phyloP scores from a whole-genome alignment of 208 protist genomes.

The Wallacemonas sp. region DNA sequence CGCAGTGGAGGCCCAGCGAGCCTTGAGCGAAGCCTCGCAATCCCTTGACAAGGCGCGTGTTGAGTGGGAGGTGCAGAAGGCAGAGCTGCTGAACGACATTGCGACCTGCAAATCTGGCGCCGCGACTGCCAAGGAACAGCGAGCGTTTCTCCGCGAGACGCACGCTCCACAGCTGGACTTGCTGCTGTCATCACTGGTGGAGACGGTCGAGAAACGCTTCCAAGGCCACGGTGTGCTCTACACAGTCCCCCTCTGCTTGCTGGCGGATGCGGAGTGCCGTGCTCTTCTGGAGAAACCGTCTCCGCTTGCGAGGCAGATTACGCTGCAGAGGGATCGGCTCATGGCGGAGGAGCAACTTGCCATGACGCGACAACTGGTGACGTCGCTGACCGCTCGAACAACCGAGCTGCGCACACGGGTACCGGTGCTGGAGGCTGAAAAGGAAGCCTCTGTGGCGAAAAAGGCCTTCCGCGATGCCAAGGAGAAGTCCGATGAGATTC shows the following conservation, averaged over 20 bases:
- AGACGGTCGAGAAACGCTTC: background rate
- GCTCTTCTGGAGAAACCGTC: constrained; percentile 3
- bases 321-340: constrained; percentile 12
- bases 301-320: constrained; percentile 4
- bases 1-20: background rate
- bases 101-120: constrained; percentile 8
- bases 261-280: background rate
- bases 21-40: constrained; percentile 1
- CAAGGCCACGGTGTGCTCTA: constrained; percentile 12
- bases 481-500: constrained; percentile 27
- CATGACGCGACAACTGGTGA: constrained; percentile 16
- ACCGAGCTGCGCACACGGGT: constrained; percentile 22
- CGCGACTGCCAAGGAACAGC: background rate
- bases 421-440: constrained; percentile 27
- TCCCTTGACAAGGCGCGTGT: constrained; percentile 19
- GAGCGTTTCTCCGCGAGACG: background rate
- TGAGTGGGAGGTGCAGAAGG: constrained; percentile 1
- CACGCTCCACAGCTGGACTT: background rate
- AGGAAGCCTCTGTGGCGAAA: constrained; percentile 35
- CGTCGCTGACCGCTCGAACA: constrained; percentile 27
- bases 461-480: constrained; percentile 56
- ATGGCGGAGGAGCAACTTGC: constrained; percentile 13
- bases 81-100: background rate
- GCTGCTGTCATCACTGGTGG: background rate
- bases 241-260: background rate